Evolutionary conservation across 2,329 filamentous ascomycete species (phyloP), one percentile per base, ranked within the genome.

Genomic region (Phaeosphaeria sp.): DNA sequence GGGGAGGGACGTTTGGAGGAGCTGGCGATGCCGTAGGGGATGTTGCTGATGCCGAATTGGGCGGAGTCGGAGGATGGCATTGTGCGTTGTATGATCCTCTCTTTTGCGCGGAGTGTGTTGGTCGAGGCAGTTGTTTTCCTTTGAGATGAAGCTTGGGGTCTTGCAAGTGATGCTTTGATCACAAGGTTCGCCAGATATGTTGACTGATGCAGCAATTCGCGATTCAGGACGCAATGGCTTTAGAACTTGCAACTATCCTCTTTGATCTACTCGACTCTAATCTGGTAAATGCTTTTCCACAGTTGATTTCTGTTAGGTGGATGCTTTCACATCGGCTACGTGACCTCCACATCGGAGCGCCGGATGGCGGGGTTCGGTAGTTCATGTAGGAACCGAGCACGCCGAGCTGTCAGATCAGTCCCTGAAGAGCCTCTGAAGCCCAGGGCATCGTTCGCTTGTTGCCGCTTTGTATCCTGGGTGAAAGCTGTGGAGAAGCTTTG

Each of bases 31-130:
- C 72, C 72, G 22, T 71, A 75, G 4, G 71, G 71, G 33, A 75
- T 71, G 59, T 74, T 75, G 58, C 67, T 68, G 51, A 68, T 61
- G 30, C 67, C 61, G 49, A 74, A 74, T 52, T 74, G 72, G 11
- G 71, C 67, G 7, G 66, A 56, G 54, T 69, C 69, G 24, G 21
- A 51, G 52, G 67, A 61, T 17, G 63, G 47, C 69, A 72, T 71
- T 30, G 52, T 53, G 21, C 15, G 8, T 13, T 36, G 30, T 13
- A 18, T 22, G 42, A 44, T 21, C 1, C 18, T 20, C 6, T 20
- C 21, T 3, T 43, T 18, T 47, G 30, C n/a, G n/a, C n/a, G n/a
- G n/a, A n/a, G n/a, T n/a, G n/a, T n/a, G n/a, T n/a, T n/a, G n/a
- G n/a, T n/a, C n/a, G n/a, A n/a, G n/a, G n/a, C n/a, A n/a, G n/a